A percentile compares a stretch with the other conserved stretches of the same genome.
phyloP scores from a whole-genome alignment of 805 yeast species.

The Cyberlindnera sargentensis region DNA sequence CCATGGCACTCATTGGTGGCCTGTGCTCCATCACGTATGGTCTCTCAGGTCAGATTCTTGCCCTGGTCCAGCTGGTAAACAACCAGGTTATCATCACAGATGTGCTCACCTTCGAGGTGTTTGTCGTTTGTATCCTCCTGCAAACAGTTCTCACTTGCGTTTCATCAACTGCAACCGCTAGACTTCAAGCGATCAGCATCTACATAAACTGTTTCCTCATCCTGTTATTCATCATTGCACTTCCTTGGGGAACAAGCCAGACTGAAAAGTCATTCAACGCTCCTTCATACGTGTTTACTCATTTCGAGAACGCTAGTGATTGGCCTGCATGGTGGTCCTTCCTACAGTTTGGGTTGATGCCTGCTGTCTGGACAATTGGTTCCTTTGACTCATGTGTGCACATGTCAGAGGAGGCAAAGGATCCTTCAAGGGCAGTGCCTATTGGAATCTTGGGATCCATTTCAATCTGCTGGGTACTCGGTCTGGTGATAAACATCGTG shows the following conservation, averaged over 20 bases:
- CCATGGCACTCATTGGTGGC: constrained; percentile 56
- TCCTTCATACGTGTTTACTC: constrained; percentile 48
- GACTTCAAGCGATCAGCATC: constrained; percentile 49
- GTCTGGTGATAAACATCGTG: constrained; percentile 48
- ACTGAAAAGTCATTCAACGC: constrained; percentile 27
- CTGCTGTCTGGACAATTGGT: constrained; percentile 70
- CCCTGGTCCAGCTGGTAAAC: constrained; percentile 37
- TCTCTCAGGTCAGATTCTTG: constrained; percentile 44
- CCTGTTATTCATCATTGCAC: constrained; percentile 40
- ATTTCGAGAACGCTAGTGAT: constrained; percentile 38
- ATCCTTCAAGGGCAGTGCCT: constrained; percentile 57
- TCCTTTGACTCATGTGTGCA: constrained; percentile 67
- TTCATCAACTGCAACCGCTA: constrained; percentile 45
- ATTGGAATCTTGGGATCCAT: constrained; percentile 56
- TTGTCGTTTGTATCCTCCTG: constrained; percentile 45
- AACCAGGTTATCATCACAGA: constrained; percentile 43
- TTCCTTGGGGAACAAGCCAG: constrained; percentile 44
- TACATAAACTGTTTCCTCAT: constrained; percentile 43
- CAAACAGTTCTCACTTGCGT: constrained; percentile 44
- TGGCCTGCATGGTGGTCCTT: constrained; percentile 57
- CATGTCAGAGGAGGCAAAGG: constrained; percentile 61
- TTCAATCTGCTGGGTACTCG: constrained; percentile 46
- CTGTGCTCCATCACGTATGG: constrained; percentile 61
- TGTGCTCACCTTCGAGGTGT: constrained; percentile 52
- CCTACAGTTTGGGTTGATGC: constrained; percentile 45